Evolutionary conservation across 1,284 basidiomycete genomes (phyloP).

Genomic region (Ceraceosorus bombacis): DNA sequence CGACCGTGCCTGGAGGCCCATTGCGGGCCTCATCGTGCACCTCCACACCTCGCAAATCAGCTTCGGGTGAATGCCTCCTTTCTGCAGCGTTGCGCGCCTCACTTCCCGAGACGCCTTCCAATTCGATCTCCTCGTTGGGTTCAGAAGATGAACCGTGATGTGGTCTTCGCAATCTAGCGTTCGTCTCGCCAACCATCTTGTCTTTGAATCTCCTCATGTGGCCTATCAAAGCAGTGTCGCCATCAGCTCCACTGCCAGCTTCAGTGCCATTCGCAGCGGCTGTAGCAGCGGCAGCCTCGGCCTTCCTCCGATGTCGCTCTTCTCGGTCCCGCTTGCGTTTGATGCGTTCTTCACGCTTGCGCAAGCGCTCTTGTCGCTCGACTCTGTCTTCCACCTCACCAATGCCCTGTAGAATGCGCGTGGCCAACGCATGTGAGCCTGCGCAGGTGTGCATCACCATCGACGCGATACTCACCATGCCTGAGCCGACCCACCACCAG

Average conservation of each 20-base stretch:
- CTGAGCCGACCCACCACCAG: conserved; percentile 49
- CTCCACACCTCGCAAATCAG: not conserved
- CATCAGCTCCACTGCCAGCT: conserved; percentile 12
- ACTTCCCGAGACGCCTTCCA: not conserved
- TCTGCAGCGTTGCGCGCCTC: too few relatives aligned
- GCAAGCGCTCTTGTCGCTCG: conserved; percentile 24
- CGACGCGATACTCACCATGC: conserved; percentile 28
- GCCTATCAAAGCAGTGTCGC: conserved; percentile 12
- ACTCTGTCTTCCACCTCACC: conserved; percentile 45
- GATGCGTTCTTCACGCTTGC: conserved; percentile 14
- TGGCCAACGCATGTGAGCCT: not conserved
- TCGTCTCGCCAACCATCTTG: conserved; percentile 16
- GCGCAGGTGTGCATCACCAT: not conserved
- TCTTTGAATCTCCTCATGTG: conserved; percentile 27
- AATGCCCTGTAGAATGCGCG: conserved; percentile 24
- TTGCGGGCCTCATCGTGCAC: not conserved
- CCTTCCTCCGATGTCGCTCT: conserved; percentile 25
- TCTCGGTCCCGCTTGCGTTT: conserved; percentile 30
- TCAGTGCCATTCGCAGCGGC: conserved; percentile 14
- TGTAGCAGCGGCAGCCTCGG: conserved; percentile 18
- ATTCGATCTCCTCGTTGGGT: not conserved
- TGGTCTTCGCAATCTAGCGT: not conserved
- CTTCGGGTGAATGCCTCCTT: conserved; percentile 1
- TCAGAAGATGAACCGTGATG: not conserved
- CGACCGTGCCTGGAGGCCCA: conserved; percentile 2